A percentile compares a stretch with the other conserved stretches of the same genome.
Conservation (phyloP, 2,329 filamentous ascomycete genomes). For the Sordariomycetes sp. region DNA sequence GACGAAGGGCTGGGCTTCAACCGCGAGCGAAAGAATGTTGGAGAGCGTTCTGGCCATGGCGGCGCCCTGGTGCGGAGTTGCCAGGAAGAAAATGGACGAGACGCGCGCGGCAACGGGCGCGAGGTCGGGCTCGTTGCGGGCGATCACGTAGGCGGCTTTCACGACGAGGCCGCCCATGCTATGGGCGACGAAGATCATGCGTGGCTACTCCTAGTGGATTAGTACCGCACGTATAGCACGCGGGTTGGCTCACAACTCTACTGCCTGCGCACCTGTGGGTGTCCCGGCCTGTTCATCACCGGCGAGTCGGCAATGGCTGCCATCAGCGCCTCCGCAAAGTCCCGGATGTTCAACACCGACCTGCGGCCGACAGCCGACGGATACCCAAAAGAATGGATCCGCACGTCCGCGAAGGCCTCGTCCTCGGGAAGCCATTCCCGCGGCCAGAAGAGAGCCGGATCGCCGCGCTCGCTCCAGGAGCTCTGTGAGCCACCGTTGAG, state of each 20-base stretch:
- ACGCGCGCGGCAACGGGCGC: constrained; percentile 9
- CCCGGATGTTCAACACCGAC: constrained; percentile 16
- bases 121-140: constrained; percentile 8
- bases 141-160: constrained; percentile 22
- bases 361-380: constrained; percentile 9
- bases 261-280: background rate
- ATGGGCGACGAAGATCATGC: constrained; percentile 22
- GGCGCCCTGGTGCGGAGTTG: constrained; percentile 23
- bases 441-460: constrained; percentile 19
- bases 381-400: constrained; percentile 21
- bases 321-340: constrained; percentile 20
- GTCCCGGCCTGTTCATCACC: background rate
- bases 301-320: constrained; percentile 17
- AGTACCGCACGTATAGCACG: too few species aligned
- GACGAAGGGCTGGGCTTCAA: constrained; percentile 15
- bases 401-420: constrained; percentile 16
- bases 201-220: constrained; percentile 10
- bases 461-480: constrained; percentile 19
- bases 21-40: background rate
- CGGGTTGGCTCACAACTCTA: too few species aligned
- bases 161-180: constrained; percentile 26
- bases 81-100: constrained; percentile 22
- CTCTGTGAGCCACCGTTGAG: constrained; percentile 22
- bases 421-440: constrained; percentile 20
- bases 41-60: constrained; percentile 12